Conservation (phyloP, 2,329 filamentous ascomycete genomes). For the Nemania serpens region DNA sequence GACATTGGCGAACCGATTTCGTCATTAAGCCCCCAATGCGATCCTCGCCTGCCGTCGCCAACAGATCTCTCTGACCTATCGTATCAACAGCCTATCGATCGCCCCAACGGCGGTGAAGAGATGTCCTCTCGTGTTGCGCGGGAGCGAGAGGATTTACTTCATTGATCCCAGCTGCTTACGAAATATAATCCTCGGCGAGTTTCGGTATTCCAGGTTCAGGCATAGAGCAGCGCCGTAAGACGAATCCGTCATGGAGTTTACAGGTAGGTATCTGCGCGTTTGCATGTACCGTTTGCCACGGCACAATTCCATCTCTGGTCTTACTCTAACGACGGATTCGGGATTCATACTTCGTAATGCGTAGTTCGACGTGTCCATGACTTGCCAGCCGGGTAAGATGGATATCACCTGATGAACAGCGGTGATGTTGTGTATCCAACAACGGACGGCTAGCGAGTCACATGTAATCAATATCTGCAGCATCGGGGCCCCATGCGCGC, state of each 20-base stretch:
- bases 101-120: conserved; percentile 16
- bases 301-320: background rate
- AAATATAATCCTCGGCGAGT: background rate
- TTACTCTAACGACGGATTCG: background rate
- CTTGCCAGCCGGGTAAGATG: background rate
- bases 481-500: conserved; percentile 8
- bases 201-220: conserved; percentile 2
- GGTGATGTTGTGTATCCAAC: background rate
- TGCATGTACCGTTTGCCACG: background rate
- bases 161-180: conserved; percentile 16
- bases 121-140: background rate
- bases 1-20: background rate
- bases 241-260: background rate
- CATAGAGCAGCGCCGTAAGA: background rate
- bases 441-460: background rate
- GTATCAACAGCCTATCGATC: conserved; percentile 1
- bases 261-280: background rate
- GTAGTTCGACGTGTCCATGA: background rate
- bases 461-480: conserved; percentile 12
- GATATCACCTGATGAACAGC: conserved; percentile 9
- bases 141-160: background rate
- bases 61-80: background rate
- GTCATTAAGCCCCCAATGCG: conserved; percentile 18
- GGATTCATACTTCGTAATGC: background rate
- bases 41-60: conserved; percentile 4